phyloP scores from a whole-genome alignment of 176 grass and related monocot species.

The Zea mays region DNA sequence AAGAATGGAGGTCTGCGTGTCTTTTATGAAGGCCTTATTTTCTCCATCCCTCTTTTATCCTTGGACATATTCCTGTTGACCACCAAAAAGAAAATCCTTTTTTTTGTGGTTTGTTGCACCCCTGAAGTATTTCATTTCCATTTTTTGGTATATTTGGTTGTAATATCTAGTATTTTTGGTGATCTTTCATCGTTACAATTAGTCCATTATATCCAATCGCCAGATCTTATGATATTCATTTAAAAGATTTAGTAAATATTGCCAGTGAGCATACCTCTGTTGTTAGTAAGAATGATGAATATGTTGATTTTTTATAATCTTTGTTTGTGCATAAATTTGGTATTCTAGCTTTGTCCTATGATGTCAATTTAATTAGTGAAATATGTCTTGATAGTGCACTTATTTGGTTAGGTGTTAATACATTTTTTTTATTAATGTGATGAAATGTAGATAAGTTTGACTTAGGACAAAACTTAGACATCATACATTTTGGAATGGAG shows the following conservation, averaged over 20 bases:
- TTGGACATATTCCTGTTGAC: background rate
- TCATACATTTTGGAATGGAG: background rate
- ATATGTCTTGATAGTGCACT: background rate
- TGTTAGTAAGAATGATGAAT: background rate
- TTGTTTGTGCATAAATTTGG: background rate
- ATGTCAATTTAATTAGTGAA: background rate
- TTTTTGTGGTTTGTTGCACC: constrained; percentile 1
- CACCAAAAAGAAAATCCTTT: background rate
- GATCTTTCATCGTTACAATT: background rate
- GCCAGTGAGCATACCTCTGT: background rate
- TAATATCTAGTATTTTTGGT: background rate
- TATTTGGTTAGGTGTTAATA: background rate
- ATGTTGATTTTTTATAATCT: background rate
- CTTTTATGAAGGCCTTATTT: background rate
- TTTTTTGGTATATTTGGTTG: background rate
- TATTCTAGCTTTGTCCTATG: background rate
- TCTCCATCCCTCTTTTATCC: background rate
- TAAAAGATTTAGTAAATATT: constrained; percentile 2
- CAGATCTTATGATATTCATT: constrained; percentile 14
- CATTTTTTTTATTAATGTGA: background rate
- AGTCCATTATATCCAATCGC: background rate
- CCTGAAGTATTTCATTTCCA: constrained; percentile 5
- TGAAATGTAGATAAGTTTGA: background rate
- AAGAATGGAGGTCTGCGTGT: constrained; percentile 74
- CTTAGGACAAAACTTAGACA: background rate